A percentile compares a stretch with the other conserved stretches of the same genome.
These are phyloP conservation scores for Chalciporus pseudorubinellus DNA, from an alignment of 768 basidiomycete genomes.

Conservation along the genomic window DNA sequence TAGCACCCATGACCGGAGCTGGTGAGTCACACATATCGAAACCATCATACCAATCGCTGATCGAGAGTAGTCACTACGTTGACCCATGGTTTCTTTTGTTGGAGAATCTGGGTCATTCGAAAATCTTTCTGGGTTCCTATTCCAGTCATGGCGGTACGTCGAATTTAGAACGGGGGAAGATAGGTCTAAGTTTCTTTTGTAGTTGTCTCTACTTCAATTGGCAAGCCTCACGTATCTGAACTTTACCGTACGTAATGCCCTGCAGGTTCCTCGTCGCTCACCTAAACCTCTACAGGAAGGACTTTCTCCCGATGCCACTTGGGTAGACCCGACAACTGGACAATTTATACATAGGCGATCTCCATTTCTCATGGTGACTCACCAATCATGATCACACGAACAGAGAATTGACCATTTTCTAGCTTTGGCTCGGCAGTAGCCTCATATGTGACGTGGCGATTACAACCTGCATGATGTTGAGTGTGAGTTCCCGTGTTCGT, in stretches of 20 bases:
- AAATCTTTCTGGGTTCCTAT: not conserved
- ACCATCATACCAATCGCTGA: too few species aligned
- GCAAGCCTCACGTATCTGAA: slow-evolving; percentile 11
- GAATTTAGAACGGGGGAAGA: not conserved
- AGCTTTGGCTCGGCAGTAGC: slow-evolving; percentile 25
- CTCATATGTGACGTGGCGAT: slow-evolving; percentile 18
- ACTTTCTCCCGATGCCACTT: too few species aligned
- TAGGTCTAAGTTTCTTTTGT: not conserved
- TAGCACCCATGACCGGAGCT: too few species aligned
- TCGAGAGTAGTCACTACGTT: too few species aligned
- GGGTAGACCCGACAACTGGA: too few species aligned
- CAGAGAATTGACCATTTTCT: not conserved
- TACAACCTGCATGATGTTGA: slow-evolving; percentile 17
- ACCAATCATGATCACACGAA: too few species aligned
- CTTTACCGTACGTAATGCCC: not conserved
- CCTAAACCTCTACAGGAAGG: not conserved
- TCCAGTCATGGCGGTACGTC: slow-evolving; percentile 18
- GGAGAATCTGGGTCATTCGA: too few species aligned
- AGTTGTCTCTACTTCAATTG: slow-evolving; percentile 26
- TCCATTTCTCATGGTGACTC: slow-evolving; percentile 8
- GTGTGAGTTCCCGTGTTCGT: slow-evolving; percentile 3
- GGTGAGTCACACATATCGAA: too few species aligned
- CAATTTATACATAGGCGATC: not conserved
- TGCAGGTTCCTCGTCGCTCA: too few species aligned
- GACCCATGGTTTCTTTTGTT: too few species aligned